phyloP scores from a whole-genome alignment of 192 early-diverging fungal genomes.

The Phycomyces nitens region DNA sequence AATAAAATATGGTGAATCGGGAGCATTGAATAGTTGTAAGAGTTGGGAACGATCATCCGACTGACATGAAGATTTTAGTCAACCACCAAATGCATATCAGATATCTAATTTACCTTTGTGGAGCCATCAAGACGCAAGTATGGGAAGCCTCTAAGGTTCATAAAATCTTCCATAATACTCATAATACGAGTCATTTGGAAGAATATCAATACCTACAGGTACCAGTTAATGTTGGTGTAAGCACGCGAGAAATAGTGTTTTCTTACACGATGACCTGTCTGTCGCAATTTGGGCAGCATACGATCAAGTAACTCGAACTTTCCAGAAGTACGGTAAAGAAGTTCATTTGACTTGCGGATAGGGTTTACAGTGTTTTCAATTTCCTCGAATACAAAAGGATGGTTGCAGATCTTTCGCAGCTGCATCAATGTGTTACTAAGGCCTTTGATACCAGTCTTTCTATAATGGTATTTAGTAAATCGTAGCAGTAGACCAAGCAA shows the following conservation, averaged over 20 bases:
- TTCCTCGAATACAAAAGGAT: slow-evolving; percentile 95
- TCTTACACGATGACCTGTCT: slow-evolving; percentile 74
- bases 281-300: slow-evolving; percentile 83
- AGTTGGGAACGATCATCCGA: slow-evolving; percentile 80
- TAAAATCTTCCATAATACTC: slow-evolving; percentile 96
- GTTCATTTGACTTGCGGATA: slow-evolving; percentile 59
- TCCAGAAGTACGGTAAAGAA: slow-evolving; percentile 81
- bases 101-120: slow-evolving; percentile 55
- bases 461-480: slow-evolving; percentile 1
- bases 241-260: slow-evolving; percentile 20
- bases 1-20: slow-evolving; percentile 76
- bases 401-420: slow-evolving; percentile 97
- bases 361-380: slow-evolving; percentile 87
- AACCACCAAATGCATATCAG: no score
- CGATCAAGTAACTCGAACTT: slow-evolving; percentile 98
- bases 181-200: slow-evolving; percentile 91
- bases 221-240: no score
- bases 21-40: slow-evolving; percentile 81
- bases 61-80: background rate
- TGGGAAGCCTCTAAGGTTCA: slow-evolving; percentile 67
- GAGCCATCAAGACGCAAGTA: slow-evolving; percentile 90
- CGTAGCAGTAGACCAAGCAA: background rate
- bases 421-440: slow-evolving; percentile 98
- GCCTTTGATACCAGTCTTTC: slow-evolving; percentile 65
- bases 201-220: slow-evolving; percentile 61